These are phyloP conservation scores for Colletotrichum lentis DNA, from an alignment of 2,329 filamentous ascomycete genomes.

Conservation along the genomic window DNA sequence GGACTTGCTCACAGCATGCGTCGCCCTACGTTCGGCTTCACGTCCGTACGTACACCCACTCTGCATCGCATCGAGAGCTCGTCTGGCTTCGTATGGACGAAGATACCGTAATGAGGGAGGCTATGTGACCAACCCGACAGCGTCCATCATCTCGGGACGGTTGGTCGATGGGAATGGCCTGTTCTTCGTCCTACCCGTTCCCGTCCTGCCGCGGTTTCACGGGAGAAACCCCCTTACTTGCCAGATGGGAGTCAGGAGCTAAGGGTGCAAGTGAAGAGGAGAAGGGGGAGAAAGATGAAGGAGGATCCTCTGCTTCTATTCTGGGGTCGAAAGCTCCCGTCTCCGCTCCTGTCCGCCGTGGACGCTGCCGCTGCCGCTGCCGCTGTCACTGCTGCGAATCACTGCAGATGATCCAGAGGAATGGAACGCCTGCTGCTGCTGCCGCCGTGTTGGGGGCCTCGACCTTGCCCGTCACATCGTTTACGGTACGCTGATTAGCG, in stretches of 20 bases:
- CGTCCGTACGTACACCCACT: not conserved
- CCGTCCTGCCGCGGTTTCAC: constrained; percentile 32
- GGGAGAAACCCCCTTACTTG: constrained; percentile 20
- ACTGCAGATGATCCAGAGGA: constrained; percentile 25
- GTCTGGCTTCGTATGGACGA: constrained; percentile 15
- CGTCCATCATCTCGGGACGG: constrained; percentile 11
- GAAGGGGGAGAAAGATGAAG: constrained; percentile 3
- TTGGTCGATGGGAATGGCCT: constrained; percentile 11
- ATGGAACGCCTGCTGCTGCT: constrained; percentile 33
- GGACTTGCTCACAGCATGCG: not conserved
- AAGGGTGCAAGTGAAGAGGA: not conserved
- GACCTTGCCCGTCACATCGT: constrained; percentile 30
- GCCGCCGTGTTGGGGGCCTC: constrained; percentile 35
- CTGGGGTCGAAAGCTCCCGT: constrained; percentile 16
- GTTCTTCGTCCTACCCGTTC: constrained; percentile 22
- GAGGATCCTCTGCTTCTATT: constrained; percentile 28
- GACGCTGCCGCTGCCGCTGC: constrained; percentile 26
- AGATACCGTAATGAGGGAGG: constrained; percentile 4
- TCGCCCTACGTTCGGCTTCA: not conserved
- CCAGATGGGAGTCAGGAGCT: not conserved
- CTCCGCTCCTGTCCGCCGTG: constrained; percentile 28
- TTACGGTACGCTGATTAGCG: constrained; percentile 26
- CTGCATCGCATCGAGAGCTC: not conserved
- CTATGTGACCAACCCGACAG: constrained; percentile 1
- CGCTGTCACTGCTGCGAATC: constrained; percentile 21